phyloP scores from a whole-genome alignment of 495 filamentous ascomycete species.

The Aspergillus panamensis region DNA sequence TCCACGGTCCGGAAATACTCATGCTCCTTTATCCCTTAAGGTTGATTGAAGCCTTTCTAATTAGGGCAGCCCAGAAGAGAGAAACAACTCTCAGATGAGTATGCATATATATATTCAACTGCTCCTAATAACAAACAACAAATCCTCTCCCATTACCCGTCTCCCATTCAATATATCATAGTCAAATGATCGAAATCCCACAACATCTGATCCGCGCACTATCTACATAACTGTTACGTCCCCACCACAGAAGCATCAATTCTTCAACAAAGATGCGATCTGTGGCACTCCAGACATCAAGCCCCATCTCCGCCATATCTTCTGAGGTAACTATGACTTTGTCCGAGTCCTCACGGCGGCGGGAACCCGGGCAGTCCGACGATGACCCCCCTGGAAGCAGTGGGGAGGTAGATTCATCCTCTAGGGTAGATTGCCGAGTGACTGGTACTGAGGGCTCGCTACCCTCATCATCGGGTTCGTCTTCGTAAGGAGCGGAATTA shows the following conservation, averaged over 20 bases:
- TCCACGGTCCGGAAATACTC: too few species aligned
- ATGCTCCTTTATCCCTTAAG: too few species aligned
- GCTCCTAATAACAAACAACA: too few species aligned
- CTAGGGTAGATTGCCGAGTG: constrained; percentile 30
- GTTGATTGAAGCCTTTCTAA: too few species aligned
- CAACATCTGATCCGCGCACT: constrained; percentile 74
- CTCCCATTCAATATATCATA: not conserved
- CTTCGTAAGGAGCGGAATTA: constrained; percentile 24
- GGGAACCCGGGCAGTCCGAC: constrained; percentile 1
- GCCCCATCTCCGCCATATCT: constrained; percentile 73
- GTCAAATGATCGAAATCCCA: constrained; percentile 71
- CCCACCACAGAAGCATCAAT: constrained; percentile 67
- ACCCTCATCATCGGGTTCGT: constrained; percentile 40
- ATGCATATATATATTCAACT: not conserved
- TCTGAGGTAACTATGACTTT: constrained; percentile 60
- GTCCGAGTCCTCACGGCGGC: constrained; percentile 15
- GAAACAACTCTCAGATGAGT: too few species aligned
- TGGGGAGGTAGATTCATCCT: constrained; percentile 28
- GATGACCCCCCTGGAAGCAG: constrained; percentile 19
- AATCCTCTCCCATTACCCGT: not conserved
- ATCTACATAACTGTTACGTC: constrained; percentile 62
- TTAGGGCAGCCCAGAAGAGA: too few species aligned
- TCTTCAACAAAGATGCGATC: constrained; percentile 73
- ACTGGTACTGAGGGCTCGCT: constrained; percentile 21
- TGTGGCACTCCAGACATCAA: constrained; percentile 79